These are phyloP conservation scores for Grammothele lineata DNA, from an alignment of 768 basidiomycete genomes.

Conservation along the genomic window DNA sequence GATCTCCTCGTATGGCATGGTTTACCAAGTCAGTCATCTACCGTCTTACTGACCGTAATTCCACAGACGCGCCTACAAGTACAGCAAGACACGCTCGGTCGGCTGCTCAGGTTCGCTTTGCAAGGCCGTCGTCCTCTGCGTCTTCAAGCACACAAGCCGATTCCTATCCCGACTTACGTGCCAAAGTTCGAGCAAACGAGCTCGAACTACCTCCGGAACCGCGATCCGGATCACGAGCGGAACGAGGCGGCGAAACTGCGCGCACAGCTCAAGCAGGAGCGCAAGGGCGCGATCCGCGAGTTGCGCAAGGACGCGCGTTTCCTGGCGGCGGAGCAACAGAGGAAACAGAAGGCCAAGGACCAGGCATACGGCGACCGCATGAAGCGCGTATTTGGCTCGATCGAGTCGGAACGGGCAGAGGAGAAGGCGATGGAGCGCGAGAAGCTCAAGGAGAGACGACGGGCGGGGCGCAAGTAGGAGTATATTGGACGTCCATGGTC, in stretches of 20 bases:
- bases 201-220: constrained; percentile 70
- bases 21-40: constrained; percentile 3
- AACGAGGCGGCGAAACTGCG: constrained; percentile 85
- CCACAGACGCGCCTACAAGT: constrained; percentile 39
- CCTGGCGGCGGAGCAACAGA: constrained; percentile 83
- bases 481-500: too few relatives aligned
- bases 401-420: constrained; percentile 89
- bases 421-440: constrained; percentile 89
- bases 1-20: constrained; percentile 50
- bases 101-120: constrained; percentile 68
- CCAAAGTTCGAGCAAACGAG: constrained; percentile 86
- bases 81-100: constrained; percentile 45
- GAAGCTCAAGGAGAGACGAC: constrained; percentile 70
- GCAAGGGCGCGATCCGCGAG: constrained; percentile 95
- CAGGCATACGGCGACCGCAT: constrained; percentile 73
- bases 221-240: constrained; percentile 91
- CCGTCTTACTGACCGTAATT: background rate
- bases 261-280: constrained; percentile 88
- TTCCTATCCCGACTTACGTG: constrained; percentile 88
- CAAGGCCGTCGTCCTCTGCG: constrained; percentile 73
- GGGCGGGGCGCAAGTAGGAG: constrained; percentile 66
- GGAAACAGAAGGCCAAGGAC: constrained; percentile 85
- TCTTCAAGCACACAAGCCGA: constrained; percentile 92
- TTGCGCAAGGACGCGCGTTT: constrained; percentile 93
- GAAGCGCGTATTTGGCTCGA: constrained; percentile 71